Conservation (phyloP, 73 alveolate genomes). For the Tetrahymena malaccensis region DNA sequence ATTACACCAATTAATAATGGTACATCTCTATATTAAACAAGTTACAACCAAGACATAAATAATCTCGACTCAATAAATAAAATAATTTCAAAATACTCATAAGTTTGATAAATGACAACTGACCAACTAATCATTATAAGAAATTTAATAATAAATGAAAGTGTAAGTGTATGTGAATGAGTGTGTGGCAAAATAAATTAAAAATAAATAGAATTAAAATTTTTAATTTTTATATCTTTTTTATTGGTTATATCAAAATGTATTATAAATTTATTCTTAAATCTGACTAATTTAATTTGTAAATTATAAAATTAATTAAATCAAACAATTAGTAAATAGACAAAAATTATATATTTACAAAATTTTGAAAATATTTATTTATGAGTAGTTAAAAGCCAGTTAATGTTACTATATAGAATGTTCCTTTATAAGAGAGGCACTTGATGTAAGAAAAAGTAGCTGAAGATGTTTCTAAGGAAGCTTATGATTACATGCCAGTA, state of each 20-base stretch:
- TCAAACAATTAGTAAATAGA: neutral
- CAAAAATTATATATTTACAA: too few species aligned
- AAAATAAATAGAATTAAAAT: neutral
- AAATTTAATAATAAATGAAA: too few species aligned
- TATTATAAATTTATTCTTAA: too few species aligned
- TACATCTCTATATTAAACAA: neutral
- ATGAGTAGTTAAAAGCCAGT: neutral
- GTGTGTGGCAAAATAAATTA: neutral
- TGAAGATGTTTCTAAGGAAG: neutral
- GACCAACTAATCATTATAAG: neutral
- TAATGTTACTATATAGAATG: neutral
- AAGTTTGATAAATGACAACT: neutral
- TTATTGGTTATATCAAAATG: neutral
- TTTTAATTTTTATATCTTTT: too few species aligned
- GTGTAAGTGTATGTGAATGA: too few species aligned
- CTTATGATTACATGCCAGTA: slow-evolving; percentile 26
- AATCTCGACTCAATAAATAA: neutral
- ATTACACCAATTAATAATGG: neutral
- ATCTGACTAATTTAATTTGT: too few species aligned
- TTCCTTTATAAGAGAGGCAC: neutral
- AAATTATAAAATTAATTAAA: too few species aligned
- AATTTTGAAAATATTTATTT: too few species aligned
- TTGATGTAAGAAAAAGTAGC: neutral
- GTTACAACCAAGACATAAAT: neutral
- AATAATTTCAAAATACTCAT: neutral